Evolutionary conservation across 2,329 filamentous ascomycete genomes (phyloP).

Genomic region (Exophiala phaeomuriformis): DNA sequence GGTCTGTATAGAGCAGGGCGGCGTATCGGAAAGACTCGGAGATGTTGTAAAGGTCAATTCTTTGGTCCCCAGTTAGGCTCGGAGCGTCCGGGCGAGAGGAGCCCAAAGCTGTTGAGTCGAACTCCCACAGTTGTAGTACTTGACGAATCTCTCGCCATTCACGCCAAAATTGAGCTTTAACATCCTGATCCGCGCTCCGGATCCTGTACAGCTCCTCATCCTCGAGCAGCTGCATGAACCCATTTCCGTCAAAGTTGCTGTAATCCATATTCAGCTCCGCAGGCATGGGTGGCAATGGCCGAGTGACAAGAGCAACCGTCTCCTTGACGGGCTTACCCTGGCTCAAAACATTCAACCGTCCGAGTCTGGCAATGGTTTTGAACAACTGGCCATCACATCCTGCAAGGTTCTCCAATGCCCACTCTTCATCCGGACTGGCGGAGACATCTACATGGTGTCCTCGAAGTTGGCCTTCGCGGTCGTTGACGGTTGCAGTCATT

Average conservation of each 20-base stretch:
- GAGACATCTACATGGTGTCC: slow-evolving; percentile 57
- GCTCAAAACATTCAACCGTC: slow-evolving; percentile 74
- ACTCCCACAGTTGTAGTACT: slow-evolving; percentile 73
- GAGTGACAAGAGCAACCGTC: slow-evolving; percentile 20
- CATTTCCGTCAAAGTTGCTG: slow-evolving; percentile 56
- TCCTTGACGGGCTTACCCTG: slow-evolving; percentile 49
- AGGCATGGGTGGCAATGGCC: slow-evolving; percentile 32
- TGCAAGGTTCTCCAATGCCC: slow-evolving; percentile 73
- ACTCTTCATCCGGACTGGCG: slow-evolving; percentile 58
- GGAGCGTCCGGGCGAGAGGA: slow-evolving; percentile 30
- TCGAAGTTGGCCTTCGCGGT: slow-evolving; percentile 74
- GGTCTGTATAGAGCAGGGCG: slow-evolving; percentile 81
- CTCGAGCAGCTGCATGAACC: slow-evolving; percentile 28
- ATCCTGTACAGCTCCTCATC: slow-evolving; percentile 44
- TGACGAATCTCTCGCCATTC: slow-evolving; percentile 69
- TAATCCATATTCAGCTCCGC: slow-evolving; percentile 21
- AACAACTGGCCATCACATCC: slow-evolving; percentile 84
- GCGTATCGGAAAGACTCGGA: slow-evolving; percentile 87
- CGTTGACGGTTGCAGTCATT: slow-evolving; percentile 84
- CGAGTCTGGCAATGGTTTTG: slow-evolving; percentile 74
- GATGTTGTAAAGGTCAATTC: slow-evolving; percentile 69
- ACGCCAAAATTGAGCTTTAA: slow-evolving; percentile 60
- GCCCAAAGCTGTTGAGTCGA: slow-evolving; percentile 45
- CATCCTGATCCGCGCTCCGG: slow-evolving; percentile 40
- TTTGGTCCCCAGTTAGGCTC: slow-evolving; percentile 50